Percentiles rank a stretch among this genome's conserved stretches.
Conservation (phyloP, 331 rosid species). For the Malus hybrid region DNA sequence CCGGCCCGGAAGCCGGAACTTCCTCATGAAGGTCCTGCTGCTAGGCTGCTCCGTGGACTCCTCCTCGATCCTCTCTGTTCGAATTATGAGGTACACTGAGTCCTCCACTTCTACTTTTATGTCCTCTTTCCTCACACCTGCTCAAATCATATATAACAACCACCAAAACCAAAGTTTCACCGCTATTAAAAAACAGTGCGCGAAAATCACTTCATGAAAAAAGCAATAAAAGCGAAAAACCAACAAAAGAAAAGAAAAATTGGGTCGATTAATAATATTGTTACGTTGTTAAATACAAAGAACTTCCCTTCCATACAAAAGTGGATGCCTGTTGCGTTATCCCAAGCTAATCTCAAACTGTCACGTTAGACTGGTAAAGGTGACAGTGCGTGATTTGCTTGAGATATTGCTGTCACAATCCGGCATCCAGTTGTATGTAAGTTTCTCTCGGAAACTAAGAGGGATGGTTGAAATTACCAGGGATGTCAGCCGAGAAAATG, state of each 20-base stretch:
- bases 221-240: not conserved
- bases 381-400: not conserved
- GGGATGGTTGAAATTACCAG: conserved; percentile 28
- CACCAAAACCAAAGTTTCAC: too few species aligned
- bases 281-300: not conserved
- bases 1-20: conserved; percentile 61
- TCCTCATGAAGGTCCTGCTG: conserved; percentile 51
- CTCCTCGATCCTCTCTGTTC: conserved; percentile 50
- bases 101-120: conserved; percentile 72
- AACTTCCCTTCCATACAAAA: not conserved
- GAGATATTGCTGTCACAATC: not conserved
- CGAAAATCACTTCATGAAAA: not conserved
- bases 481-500: conserved; percentile 64
- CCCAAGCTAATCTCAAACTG: not conserved
- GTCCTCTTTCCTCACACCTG: conserved; percentile 74
- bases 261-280: not conserved
- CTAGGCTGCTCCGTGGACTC: conserved; percentile 20
- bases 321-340: not conserved
- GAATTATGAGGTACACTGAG: conserved; percentile 59
- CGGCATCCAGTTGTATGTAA: not conserved
- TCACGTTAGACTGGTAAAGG: accelerated
- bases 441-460: not conserved
- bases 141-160: not conserved
- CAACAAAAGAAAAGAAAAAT: not conserved
- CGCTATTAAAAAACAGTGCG: not conserved